phyloP scores from a whole-genome alignment of 768 basidiomycete genomes.

The Phaffia australis region DNA sequence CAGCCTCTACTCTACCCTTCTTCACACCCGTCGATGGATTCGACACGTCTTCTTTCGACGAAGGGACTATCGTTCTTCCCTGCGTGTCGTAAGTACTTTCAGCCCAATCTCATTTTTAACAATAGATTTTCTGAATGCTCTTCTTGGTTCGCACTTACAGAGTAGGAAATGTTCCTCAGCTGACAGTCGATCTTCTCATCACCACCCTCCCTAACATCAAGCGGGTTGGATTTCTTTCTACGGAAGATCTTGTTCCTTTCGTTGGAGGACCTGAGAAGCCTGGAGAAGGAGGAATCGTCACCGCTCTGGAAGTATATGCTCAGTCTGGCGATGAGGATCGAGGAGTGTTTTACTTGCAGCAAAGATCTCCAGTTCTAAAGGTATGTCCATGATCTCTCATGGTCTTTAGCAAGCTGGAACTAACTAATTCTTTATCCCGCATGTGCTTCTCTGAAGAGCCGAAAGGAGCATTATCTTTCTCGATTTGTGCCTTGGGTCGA shows the following conservation, averaged over 20 bases:
- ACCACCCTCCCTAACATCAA: constrained; percentile 12
- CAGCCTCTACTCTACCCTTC: constrained; percentile 13
- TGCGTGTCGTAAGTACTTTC: constrained; percentile 18
- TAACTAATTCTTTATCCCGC: background rate
- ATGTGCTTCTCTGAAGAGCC: constrained; percentile 3
- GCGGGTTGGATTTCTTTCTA: constrained; percentile 18
- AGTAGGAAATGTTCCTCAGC: constrained; percentile 23
- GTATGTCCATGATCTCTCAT: background rate
- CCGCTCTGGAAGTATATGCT: constrained; percentile 24
- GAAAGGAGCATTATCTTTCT: constrained; percentile 18
- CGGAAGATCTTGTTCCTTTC: constrained; percentile 22
- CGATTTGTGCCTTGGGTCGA: constrained; percentile 14
- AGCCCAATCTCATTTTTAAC: background rate
- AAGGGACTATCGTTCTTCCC: constrained; percentile 21
- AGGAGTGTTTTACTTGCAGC: constrained; percentile 19
- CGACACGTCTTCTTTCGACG: background rate
- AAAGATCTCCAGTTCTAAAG: constrained; percentile 23
- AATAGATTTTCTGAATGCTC: background rate
- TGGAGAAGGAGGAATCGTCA: constrained; percentile 18
- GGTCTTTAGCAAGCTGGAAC: background rate
- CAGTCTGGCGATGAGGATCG: constrained; percentile 12
- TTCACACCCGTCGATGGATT: constrained; percentile 19
- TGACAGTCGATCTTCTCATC: constrained; percentile 22
- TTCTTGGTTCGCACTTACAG: constrained; percentile 2
- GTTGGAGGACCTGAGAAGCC: constrained; percentile 20